These are phyloP conservation scores for Jatropha podagrica DNA, from an alignment of 441 rosid genomes.

Conservation along the genomic window DNA sequence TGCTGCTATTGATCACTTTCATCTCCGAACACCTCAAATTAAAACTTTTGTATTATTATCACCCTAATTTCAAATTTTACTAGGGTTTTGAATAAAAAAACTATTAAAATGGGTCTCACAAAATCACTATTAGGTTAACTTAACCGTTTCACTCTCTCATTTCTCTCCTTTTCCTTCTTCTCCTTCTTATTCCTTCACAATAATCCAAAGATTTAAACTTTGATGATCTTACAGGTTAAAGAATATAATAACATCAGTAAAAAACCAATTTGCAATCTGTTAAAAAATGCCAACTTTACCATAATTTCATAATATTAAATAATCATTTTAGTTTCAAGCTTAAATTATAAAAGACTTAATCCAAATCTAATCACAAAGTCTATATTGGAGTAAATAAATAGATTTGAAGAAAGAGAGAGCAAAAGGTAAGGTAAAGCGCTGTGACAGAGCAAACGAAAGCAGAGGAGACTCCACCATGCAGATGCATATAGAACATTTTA, in stretches of 20 bases:
- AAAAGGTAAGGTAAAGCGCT: background rate
- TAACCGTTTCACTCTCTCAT: no score
- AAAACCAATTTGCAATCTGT: conserved; percentile 29
- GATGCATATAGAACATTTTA: background rate
- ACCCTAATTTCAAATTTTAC: no score
- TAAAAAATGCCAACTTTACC: conserved; percentile 3
- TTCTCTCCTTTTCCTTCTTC: no score
- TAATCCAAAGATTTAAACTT: no score
- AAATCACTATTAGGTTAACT: no score
- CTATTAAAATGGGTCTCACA: no score
- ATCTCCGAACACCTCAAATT: no score
- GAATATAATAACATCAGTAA: background rate
- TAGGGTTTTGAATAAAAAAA: no score
- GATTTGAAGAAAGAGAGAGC: conserved; percentile 1
- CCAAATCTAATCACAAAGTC: background rate
- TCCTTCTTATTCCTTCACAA: no score
- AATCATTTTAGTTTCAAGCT: background rate
- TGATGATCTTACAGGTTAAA: no score
- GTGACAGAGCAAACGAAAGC: background rate
- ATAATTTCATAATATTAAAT: background rate
- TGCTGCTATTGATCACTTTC: no score
- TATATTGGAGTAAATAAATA: background rate
- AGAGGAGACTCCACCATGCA: background rate
- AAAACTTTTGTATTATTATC: no score
- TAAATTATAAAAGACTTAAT: background rate